Percentiles rank a stretch among this genome's conserved stretches.
These are phyloP conservation scores for Phoenix roebelenii DNA, from an alignment of 176 grass and related monocot genomes.

Conservation along the genomic window DNA sequence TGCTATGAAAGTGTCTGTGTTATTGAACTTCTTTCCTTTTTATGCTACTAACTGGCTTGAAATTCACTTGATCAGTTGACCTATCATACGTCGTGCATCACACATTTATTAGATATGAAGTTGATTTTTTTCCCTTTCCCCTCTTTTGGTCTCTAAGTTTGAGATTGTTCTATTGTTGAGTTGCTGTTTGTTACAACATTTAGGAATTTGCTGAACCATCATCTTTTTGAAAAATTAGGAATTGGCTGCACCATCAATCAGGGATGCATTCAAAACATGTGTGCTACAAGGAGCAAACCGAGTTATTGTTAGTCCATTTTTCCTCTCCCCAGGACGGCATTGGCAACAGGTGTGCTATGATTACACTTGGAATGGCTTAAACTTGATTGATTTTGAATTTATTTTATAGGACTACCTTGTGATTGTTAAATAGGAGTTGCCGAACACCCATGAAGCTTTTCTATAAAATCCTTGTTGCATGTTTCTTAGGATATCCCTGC, in stretches of 20 bases:
- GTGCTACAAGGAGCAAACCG: slow-evolving; percentile 60
- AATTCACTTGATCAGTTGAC: slow-evolving; percentile 11
- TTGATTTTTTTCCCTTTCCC: no score
- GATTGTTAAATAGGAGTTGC: no score
- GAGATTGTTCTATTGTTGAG: background rate
- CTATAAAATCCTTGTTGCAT: background rate
- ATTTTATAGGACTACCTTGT: no score
- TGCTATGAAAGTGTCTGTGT: no score
- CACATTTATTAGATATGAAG: no score
- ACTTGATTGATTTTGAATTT: no score
- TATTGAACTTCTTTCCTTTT: no score
- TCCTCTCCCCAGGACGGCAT: slow-evolving; percentile 84
- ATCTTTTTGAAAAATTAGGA: slow-evolving; percentile 49
- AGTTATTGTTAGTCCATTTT: slow-evolving; percentile 77
- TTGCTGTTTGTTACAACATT: no score
- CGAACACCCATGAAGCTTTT: no score
- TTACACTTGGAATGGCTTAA: background rate
- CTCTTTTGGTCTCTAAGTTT: background rate
- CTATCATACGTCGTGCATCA: background rate
- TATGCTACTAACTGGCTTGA: no score
- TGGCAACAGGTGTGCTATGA: slow-evolving; percentile 57
- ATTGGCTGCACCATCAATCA: slow-evolving; percentile 68
- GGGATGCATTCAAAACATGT: slow-evolving; percentile 73
- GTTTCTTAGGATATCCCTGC: slow-evolving; percentile 69
- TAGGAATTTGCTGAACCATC: slow-evolving; percentile 7